These are phyloP conservation scores for Fraxinus paxiana DNA, from an alignment of 305 asterid species.

Conservation along the genomic window DNA sequence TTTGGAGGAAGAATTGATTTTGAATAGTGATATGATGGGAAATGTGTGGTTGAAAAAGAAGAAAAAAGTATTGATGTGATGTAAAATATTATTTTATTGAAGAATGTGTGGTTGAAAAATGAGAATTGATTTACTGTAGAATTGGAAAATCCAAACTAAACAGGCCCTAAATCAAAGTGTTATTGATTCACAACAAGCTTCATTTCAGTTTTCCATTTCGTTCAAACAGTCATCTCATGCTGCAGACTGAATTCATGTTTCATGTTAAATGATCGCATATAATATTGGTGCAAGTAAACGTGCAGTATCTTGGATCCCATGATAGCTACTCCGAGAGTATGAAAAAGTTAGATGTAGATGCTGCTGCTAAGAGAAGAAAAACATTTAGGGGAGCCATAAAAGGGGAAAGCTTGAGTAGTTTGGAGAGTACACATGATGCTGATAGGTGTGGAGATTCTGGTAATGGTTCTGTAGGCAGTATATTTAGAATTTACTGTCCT, in stretches of 20 bases:
- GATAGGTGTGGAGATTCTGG: conserved; percentile 15
- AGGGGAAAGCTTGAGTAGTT: conserved; percentile 6
- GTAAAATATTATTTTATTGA: too few relatives aligned
- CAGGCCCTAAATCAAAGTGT: background rate
- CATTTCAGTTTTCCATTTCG: background rate
- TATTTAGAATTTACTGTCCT: background rate
- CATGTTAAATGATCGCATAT: background rate
- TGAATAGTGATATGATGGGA: too few relatives aligned
- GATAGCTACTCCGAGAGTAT: background rate
- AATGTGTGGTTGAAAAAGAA: too few relatives aligned
- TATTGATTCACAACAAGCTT: background rate
- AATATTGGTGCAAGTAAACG: background rate
- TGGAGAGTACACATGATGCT: background rate
- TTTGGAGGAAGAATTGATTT: too few relatives aligned
- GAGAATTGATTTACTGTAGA: too few relatives aligned
- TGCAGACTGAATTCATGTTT: background rate
- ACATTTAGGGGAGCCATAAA: conserved; percentile 4
- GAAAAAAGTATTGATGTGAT: too few relatives aligned
- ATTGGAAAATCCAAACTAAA: too few relatives aligned
- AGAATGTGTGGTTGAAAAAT: too few relatives aligned
- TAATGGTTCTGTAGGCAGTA: background rate
- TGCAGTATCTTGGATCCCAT: conserved; percentile 9
- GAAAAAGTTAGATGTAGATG: background rate
- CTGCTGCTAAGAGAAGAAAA: conserved; percentile 30
- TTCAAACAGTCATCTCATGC: background rate